Percentiles rank a stretch among this genome's conserved stretches.
phyloP scores from a whole-genome alignment of 768 basidiomycete species.

The Auriscalpium microsporum region DNA sequence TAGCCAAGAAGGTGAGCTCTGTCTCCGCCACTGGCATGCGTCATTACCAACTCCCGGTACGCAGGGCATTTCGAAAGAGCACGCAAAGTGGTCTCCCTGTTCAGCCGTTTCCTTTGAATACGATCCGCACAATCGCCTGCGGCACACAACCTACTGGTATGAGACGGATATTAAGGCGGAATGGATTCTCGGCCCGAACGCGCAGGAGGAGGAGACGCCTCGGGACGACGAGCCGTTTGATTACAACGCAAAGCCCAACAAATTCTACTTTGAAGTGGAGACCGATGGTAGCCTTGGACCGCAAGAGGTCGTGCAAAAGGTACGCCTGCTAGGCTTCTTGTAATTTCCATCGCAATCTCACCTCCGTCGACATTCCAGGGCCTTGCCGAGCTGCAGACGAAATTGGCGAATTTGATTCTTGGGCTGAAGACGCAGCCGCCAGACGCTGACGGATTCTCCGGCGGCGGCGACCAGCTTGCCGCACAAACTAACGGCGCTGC shows the following conservation, averaged over 20 bases:
- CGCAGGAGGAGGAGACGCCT: conserved; percentile 71
- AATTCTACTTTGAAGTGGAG: conserved; percentile 94
- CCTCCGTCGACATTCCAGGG: conserved; percentile 39
- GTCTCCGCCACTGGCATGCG: background rate
- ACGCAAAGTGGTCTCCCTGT: conserved; percentile 98
- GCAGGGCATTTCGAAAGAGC: conserved; percentile 95
- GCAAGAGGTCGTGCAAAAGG: conserved; percentile 86
- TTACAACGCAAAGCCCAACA: conserved; percentile 76
- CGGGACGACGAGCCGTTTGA: conserved; percentile 82
- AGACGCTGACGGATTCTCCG: conserved; percentile 42
- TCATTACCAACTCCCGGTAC: conserved; percentile 1
- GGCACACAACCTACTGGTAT: conserved; percentile 94
- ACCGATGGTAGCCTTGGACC: conserved; percentile 85
- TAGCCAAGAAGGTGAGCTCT: conserved; percentile 80
- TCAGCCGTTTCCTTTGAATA: conserved; percentile 95
- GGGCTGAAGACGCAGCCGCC: conserved; percentile 44
- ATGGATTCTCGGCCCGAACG: conserved; percentile 90
- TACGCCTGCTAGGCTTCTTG: conserved; percentile 20
- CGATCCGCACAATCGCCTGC: conserved; percentile 93
- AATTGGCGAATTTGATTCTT: conserved; percentile 71
- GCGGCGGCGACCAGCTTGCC: conserved; percentile 18
- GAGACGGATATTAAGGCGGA: conserved; percentile 74
- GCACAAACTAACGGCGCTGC: conserved; percentile 6
- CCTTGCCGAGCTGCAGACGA: conserved; percentile 68
- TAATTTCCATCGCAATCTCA: background rate